Evolutionary conservation across 1,139 yeast genomes (phyloP), one percentile per base, ranked within the genome.

Genomic region (Wickerhamiella pararugosa): DNA sequence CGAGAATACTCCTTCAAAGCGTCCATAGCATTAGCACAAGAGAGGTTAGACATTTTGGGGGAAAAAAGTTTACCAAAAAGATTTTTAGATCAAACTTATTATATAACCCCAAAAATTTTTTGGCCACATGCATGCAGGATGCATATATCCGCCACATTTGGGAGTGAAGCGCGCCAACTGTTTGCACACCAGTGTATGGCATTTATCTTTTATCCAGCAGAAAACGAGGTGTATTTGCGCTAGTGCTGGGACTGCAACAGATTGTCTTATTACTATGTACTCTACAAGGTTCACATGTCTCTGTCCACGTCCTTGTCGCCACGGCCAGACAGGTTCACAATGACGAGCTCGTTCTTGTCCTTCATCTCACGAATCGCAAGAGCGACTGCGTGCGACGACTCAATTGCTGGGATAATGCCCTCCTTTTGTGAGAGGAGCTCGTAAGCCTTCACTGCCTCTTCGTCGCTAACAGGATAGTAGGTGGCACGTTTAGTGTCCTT

Each of bases 361-460:
- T 83, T 83, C 32, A 98, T 97, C 41, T 82, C 70, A 63, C 86
- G 75, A 48, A 83, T 69, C 44, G 90, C 98, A 52, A 96, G 96
- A 56, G 71, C 80, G 45, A 90, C 75, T 33, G 98, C 98, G 61
- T 90, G 98, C 6, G 97, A 81, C 1, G 96, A 82, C 65, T 90
- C 98, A 59, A 90, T 72, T 28, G 98, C 98, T 39, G 98, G 98
- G 56, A 92, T 90, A 53, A 92, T 90, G 63, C 98, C 98, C 66
- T 90, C 98, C 50, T 82, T 71, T 65, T 90, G 94, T 29, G 94
- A 80, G 49, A 92, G 70, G 42, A 82, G 66, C 56, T 76, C 79
- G 73, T 90, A 90, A 26, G 97, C 98, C 29, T 74, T 71, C 51
- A 90, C 69, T 26, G 98, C 98, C 61, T 90, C 77, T 15, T 94